A percentile compares a stretch with the other conserved stretches of the same genome.
Conservation (phyloP, 352 stramenopile species). For the Phytophthora colocasiae region DNA sequence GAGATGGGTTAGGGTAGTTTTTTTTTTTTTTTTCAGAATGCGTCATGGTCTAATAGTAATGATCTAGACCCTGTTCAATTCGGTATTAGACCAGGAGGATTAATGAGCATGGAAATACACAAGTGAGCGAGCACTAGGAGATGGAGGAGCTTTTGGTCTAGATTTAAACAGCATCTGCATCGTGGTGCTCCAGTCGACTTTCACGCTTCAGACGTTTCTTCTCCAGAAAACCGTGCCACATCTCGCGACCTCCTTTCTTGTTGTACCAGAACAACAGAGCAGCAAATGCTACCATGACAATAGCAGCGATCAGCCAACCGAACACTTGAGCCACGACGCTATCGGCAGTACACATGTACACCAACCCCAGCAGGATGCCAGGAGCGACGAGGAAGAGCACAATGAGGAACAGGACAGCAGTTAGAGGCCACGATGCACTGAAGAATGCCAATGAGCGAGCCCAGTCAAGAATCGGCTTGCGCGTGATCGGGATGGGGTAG, state of each 20-base stretch:
- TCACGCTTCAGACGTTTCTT: slow-evolving; percentile 46
- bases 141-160: neutral
- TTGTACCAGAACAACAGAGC: slow-evolving; percentile 46
- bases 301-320: slow-evolving; percentile 38
- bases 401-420: slow-evolving; percentile 50
- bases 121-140: too few relatives aligned
- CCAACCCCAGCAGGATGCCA: slow-evolving; percentile 43
- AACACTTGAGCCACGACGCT: slow-evolving; percentile 25
- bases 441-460: slow-evolving; percentile 63
- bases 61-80: too few relatives aligned
- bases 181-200: neutral
- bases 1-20: too few relatives aligned
- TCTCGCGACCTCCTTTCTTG: slow-evolving; percentile 35
- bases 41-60: too few relatives aligned
- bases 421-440: slow-evolving; percentile 57
- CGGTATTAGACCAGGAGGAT: too few relatives aligned
- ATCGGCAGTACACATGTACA: slow-evolving; percentile 56
- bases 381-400: slow-evolving; percentile 50
- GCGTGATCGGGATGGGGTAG: slow-evolving; percentile 89
- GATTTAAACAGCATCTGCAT: neutral
- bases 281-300: slow-evolving; percentile 17
- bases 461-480: slow-evolving; percentile 73
- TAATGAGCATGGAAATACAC: too few relatives aligned
- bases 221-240: slow-evolving; percentile 48
- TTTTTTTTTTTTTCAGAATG: too few relatives aligned